Conservation (phyloP, 768 basidiomycete genomes). For the Suillus paluster region DNA sequence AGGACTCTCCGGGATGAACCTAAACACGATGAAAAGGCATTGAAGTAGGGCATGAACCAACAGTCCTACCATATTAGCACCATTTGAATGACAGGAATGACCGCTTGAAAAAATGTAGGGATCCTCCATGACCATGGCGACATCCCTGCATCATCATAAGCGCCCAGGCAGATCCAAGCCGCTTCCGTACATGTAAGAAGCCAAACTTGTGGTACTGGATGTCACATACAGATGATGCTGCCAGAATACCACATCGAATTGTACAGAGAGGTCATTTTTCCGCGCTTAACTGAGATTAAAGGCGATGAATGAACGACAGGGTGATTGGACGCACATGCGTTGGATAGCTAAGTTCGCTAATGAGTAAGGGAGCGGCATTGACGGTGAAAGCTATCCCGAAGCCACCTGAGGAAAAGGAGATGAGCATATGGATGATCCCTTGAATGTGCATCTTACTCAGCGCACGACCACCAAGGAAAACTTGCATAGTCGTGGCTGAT, state of each 20-base stretch:
- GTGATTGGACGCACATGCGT: conserved; percentile 54
- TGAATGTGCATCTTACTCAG: conserved; percentile 25
- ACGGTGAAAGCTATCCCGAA: conserved; percentile 64
- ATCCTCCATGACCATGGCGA: conserved; percentile 67
- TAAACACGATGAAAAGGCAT: conserved; percentile 21
- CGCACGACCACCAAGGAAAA: conserved; percentile 62
- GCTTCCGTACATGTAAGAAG: conserved; percentile 27
- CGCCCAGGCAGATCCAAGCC: conserved; percentile 52
- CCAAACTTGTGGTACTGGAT: background rate
- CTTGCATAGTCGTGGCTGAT: conserved; percentile 46
- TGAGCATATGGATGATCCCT: background rate
- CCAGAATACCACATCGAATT: conserved; percentile 81
- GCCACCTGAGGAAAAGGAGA: conserved; percentile 49
- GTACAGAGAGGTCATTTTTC: conserved; percentile 65
- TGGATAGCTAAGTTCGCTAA: conserved; percentile 72
- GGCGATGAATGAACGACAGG: background rate
- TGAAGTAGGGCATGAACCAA: background rate
- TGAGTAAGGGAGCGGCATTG: conserved; percentile 65
- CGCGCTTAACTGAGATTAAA: conserved; percentile 37
- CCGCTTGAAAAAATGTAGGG: conserved; percentile 65
- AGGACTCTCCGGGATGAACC: conserved; percentile 72
- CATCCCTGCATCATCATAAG: conserved; percentile 39
- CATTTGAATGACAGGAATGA: conserved; percentile 60
- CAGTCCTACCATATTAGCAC: conserved; percentile 51
- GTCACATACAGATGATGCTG: conserved; percentile 53